These are phyloP conservation scores for Aspergillus panamensis DNA, from an alignment of 495 filamentous ascomycete genomes.

Conservation along the genomic window DNA sequence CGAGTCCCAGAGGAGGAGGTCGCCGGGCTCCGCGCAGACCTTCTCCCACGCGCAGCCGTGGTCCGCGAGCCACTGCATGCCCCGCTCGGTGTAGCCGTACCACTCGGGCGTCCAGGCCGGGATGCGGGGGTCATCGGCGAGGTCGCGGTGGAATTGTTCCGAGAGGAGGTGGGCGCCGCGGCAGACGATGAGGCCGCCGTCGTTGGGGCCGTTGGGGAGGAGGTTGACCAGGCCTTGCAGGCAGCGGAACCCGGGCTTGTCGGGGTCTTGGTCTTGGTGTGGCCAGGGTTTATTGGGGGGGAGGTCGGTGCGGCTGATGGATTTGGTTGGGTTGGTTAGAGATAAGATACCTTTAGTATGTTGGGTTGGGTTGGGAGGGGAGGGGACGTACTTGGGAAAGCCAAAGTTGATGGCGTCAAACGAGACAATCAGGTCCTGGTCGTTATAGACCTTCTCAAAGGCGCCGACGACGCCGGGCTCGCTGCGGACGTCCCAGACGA, in stretches of 20 bases:
- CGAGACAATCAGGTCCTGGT: constrained; percentile 41
- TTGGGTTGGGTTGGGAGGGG: too few species aligned
- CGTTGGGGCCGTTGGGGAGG: constrained; percentile 39
- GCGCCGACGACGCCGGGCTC: constrained; percentile 39
- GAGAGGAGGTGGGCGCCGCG: constrained; percentile 32
- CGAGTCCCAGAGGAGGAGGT: constrained; percentile 40
- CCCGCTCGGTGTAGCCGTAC: constrained; percentile 36
- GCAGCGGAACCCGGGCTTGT: constrained; percentile 40
- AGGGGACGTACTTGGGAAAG: constrained; percentile 28
- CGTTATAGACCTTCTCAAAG: constrained; percentile 39
- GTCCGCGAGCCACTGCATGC: constrained; percentile 36
- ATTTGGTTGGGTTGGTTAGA: too few species aligned
- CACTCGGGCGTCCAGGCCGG: constrained; percentile 36
- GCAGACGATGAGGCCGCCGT: constrained; percentile 40
- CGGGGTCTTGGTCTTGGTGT: constrained; percentile 43
- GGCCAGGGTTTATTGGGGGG: constrained; percentile 42
- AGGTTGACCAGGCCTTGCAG: constrained; percentile 46
- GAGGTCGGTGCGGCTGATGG: constrained; percentile 28
- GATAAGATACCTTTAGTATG: too few species aligned
- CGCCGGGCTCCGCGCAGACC: constrained; percentile 38
- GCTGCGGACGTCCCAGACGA: constrained; percentile 36
- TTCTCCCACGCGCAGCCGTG: constrained; percentile 35
- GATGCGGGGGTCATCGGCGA: constrained; percentile 31
- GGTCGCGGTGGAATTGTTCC: constrained; percentile 34
- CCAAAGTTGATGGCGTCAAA: constrained; percentile 43